Conservation (phyloP, 1,284 basidiomycete genomes). For the Paramarasmius palmivorus region DNA sequence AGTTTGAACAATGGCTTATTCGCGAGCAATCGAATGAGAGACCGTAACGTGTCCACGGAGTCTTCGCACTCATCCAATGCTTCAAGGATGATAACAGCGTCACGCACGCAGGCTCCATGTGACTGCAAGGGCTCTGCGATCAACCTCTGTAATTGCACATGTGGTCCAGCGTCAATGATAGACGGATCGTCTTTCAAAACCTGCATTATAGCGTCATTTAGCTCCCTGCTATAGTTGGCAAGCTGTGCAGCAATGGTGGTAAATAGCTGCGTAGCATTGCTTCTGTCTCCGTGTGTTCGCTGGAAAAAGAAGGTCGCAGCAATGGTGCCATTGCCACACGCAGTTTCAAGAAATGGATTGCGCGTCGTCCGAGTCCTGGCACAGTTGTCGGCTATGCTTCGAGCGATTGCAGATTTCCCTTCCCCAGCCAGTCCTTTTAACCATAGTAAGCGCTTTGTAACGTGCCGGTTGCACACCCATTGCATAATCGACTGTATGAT, state of each 20-base stretch:
- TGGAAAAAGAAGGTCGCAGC: neutral
- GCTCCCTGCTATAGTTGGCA: neutral
- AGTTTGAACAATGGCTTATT: neutral
- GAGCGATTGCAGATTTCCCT: too few species aligned
- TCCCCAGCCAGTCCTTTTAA: too few species aligned
- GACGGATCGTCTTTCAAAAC: neutral
- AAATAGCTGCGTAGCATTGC: neutral
- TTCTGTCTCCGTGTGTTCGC: neutral
- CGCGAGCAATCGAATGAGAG: neutral
- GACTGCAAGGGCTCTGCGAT: neutral
- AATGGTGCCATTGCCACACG: too few species aligned
- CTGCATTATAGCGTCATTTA: neutral
- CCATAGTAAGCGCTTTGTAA: too few species aligned
- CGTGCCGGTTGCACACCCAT: too few species aligned
- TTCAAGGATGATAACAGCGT: neutral
- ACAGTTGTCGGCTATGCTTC: too few species aligned
- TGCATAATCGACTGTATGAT: too few species aligned
- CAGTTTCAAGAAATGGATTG: too few species aligned
- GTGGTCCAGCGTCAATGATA: neutral
- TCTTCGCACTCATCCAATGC: neutral
- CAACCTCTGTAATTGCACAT: neutral
- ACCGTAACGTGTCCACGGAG: neutral
- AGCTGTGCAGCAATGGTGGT: neutral
- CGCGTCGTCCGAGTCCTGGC: too few species aligned
- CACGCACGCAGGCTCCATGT: neutral